phyloP scores from a whole-genome alignment of 345 rosid genomes.

The Lepidium sativum region DNA sequence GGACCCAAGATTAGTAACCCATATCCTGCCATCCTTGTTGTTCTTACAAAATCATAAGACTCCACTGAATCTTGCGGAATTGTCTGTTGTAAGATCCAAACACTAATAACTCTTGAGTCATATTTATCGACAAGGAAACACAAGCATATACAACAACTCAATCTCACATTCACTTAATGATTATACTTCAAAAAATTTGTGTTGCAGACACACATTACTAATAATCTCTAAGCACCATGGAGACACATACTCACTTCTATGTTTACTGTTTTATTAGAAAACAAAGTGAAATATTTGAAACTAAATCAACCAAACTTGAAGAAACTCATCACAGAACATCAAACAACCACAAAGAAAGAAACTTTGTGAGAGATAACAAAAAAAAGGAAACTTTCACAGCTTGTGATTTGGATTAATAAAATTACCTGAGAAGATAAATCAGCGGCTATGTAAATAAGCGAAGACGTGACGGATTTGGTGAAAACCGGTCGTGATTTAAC shows the following conservation, averaged over 20 bases:
- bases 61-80: constrained; percentile 36
- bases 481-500: constrained; percentile 71
- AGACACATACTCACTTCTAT: background rate
- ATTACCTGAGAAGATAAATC: constrained; percentile 88
- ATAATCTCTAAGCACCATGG: background rate
- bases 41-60: constrained; percentile 67
- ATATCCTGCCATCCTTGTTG: constrained; percentile 78
- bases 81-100: constrained; percentile 34
- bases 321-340: no score
- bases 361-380: no score
- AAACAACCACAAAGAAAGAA: background rate
- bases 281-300: background rate
- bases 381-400: background rate
- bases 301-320: background rate
- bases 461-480: constrained; percentile 62
- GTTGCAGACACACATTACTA: no score
- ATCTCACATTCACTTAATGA: background rate
- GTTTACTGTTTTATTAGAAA: background rate
- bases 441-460: constrained; percentile 73
- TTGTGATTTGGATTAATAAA: background rate
- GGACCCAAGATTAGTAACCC: constrained; percentile 77
- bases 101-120: background rate
- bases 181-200: background rate
- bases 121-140: background rate
- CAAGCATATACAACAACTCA: background rate